Conservation (phyloP, 2,329 filamentous ascomycete species). For the Alternaria burnsii region DNA sequence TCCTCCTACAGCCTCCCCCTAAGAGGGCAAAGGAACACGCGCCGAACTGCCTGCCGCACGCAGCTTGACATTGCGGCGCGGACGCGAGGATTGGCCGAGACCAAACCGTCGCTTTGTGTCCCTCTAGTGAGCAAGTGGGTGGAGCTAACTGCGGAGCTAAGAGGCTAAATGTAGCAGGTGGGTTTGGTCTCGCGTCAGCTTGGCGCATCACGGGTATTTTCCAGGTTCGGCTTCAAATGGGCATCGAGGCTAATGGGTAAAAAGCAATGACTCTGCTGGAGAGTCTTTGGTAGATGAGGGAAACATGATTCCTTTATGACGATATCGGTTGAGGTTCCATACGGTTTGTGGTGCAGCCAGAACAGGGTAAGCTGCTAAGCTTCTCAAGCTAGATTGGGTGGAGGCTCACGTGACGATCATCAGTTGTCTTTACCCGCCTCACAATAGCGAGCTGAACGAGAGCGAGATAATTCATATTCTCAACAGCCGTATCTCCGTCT, state of each 20-base stretch:
- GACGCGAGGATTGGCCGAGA: neutral
- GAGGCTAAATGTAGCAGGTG: conserved; percentile 13
- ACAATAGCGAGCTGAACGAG: neutral
- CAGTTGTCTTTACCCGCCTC: neutral
- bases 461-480: neutral
- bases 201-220: conserved; percentile 12
- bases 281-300: neutral
- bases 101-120: neutral
- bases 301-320: neutral
- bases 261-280: neutral
- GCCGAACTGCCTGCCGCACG: neutral
- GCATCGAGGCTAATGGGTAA: conserved; percentile 1
- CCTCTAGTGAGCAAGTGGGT: conserved; percentile 1
- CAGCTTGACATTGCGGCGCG: neutral
- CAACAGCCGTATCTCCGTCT: neutral
- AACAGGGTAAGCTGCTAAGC: neutral
- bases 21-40: neutral
- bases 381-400: neutral
- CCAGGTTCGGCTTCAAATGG: neutral
- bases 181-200: neutral
- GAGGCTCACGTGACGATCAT: neutral
- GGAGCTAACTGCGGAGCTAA: neutral
- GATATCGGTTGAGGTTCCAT: neutral
- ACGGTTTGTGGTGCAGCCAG: neutral
- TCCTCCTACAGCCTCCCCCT: neutral